These are phyloP conservation scores for Colletotrichum sp. DNA, from an alignment of 2,329 filamentous ascomycete genomes.

Conservation along the genomic window DNA sequence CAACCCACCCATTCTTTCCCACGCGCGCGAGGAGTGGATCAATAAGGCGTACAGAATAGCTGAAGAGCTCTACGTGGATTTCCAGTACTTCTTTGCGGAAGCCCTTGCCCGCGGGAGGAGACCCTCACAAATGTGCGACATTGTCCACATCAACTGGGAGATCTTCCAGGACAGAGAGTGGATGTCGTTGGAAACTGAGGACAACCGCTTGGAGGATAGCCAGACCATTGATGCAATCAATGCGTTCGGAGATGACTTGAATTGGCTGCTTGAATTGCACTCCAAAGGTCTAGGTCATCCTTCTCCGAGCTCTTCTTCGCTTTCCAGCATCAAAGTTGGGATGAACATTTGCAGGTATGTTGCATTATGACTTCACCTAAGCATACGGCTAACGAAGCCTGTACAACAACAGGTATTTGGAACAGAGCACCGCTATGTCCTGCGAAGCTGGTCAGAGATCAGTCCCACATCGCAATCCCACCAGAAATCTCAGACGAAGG, in stretches of 20 bases:
- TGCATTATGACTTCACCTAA: not conserved
- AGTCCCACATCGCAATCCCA: not conserved
- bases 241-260: not conserved
- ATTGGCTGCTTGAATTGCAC: not conserved
- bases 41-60: not conserved
- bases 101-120: not conserved
- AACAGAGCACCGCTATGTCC: not conserved
- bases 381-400: not conserved
- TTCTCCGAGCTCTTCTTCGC: not conserved
- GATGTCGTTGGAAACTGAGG: not conserved
- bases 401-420: not conserved
- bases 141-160: not conserved
- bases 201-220: not conserved
- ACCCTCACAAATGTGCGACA: not conserved
- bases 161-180: not conserved
- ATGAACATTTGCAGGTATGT: not conserved
- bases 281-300: not conserved
- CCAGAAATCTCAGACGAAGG: not conserved
- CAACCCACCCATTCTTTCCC: not conserved
- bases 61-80: not conserved
- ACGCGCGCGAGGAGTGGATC: not conserved
- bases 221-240: not conserved
- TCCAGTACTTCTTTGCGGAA: not conserved
- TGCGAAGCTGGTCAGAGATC: not conserved
- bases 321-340: not conserved